phyloP scores from a whole-genome alignment of 768 basidiomycete genomes.

The Boletales sp. region DNA sequence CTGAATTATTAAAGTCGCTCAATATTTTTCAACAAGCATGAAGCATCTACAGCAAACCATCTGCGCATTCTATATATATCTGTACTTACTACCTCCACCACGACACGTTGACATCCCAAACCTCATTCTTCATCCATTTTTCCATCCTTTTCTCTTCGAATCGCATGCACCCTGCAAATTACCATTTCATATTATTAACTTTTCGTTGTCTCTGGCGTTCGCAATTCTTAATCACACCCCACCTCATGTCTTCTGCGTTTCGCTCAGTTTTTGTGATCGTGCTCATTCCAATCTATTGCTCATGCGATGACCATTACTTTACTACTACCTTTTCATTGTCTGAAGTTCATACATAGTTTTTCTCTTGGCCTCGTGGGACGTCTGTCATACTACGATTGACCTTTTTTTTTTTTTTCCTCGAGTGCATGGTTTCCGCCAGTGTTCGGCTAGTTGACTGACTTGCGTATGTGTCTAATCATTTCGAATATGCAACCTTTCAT shows the following conservation, averaged over 20 bases:
- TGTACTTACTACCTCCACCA: slow-evolving; percentile 35
- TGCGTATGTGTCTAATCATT: slow-evolving; percentile 10
- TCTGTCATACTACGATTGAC: slow-evolving; percentile 12
- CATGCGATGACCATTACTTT: slow-evolving; percentile 30
- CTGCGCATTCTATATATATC: slow-evolving; percentile 40
- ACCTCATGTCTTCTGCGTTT: slow-evolving; percentile 18
- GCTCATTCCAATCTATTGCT: slow-evolving; percentile 26
- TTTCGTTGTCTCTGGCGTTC: slow-evolving; percentile 14
- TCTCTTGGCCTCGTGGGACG: slow-evolving; percentile 4
- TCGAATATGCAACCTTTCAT: slow-evolving; percentile 17
- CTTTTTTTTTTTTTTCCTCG: slow-evolving; percentile 6
- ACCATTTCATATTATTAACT: slow-evolving; percentile 30
- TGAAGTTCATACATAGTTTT: slow-evolving; percentile 19
- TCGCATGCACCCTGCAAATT: slow-evolving; percentile 27
- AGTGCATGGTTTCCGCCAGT: slow-evolving; percentile 3
- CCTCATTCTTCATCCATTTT: slow-evolving; percentile 25
- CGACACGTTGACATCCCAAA: slow-evolving; percentile 32
- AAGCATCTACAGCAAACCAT: slow-evolving; percentile 38
- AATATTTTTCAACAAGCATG: slow-evolving; percentile 37
- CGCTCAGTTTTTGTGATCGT: slow-evolving; percentile 14
- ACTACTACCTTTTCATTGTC: slow-evolving; percentile 21
- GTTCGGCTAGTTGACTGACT: slow-evolving; percentile 2
- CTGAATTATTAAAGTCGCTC: slow-evolving; percentile 36
- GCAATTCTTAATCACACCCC: slow-evolving; percentile 29
- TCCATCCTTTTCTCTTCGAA: slow-evolving; percentile 19